A percentile compares a stretch with the other conserved stretches of the same genome.
Conservation (phyloP, 306 rosid species). For the Trifolium repens region DNA sequence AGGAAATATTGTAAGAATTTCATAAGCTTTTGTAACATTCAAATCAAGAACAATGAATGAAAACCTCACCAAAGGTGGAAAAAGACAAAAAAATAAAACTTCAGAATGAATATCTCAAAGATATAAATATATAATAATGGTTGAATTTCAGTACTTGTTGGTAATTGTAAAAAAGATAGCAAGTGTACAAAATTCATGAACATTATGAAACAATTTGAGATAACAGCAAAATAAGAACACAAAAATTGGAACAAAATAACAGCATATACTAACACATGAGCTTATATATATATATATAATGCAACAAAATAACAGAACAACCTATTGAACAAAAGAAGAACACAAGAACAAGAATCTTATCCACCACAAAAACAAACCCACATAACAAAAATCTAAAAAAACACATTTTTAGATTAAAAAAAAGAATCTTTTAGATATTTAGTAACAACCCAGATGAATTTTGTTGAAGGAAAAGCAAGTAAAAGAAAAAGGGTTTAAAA, state of each 20-base stretch:
- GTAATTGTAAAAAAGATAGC: neutral
- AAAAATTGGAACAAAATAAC: conserved; percentile 3
- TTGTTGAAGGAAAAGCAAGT: neutral
- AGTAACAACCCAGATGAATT: neutral
- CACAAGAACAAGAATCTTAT: neutral
- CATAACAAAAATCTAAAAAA: neutral
- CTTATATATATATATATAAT: neutral
- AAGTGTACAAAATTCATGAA: conserved; percentile 10
- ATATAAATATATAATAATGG: neutral
- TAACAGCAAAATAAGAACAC: neutral
- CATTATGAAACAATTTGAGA: conserved; percentile 17
- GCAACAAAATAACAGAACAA: conserved; percentile 10
- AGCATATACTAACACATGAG: neutral
- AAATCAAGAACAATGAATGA: too few relatives aligned
- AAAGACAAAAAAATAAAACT: too few relatives aligned
- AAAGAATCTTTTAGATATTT: neutral
- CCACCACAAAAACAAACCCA: conserved; percentile 8
- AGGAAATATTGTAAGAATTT: too few relatives aligned
- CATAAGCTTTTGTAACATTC: too few relatives aligned
- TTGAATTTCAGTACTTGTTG: neutral
- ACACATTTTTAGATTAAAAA: neutral
- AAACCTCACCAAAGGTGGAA: too few relatives aligned
- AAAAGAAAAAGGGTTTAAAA: neutral
- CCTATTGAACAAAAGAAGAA: neutral
- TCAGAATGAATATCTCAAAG: too few relatives aligned